Percentiles rank a stretch among this genome's conserved stretches.
phyloP scores from a whole-genome alignment of 257 asterid species.

The Solanum sejunctum region DNA sequence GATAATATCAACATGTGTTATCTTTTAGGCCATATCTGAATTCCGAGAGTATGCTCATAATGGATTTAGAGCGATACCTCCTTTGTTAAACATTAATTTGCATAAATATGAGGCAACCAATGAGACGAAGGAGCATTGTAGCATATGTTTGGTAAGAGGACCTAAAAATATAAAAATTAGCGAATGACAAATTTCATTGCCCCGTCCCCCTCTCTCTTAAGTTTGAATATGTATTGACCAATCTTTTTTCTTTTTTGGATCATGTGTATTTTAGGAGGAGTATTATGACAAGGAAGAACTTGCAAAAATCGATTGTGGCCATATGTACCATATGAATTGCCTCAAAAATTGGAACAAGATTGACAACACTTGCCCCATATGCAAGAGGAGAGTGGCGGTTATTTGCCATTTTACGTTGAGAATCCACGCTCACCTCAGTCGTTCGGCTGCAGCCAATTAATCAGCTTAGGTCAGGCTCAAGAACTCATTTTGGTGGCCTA shows the following conservation, averaged over 20 bases:
- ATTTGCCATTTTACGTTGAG: background rate
- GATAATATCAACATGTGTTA: background rate
- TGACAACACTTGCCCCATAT: background rate
- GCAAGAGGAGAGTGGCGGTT: background rate
- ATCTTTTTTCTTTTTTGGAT: background rate
- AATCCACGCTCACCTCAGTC: no score
- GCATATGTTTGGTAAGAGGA: no score
- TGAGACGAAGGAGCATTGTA: no score
- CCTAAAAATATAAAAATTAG: no score
- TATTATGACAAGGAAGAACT: background rate
- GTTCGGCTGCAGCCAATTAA: background rate
- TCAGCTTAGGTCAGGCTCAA: no score
- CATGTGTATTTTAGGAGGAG: background rate
- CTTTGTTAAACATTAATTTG: no score
- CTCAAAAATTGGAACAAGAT: background rate
- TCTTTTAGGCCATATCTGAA: background rate
- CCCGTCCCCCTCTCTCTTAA: no score
- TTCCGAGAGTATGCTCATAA: no score
- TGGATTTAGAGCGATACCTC: no score
- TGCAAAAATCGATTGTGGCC: background rate
- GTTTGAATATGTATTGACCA: background rate
- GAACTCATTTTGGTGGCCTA: no score
- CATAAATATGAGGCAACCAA: no score
- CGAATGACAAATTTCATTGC: no score
- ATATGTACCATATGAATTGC: background rate